Evolutionary conservation across 192 early-diverging fungal genomes (phyloP).

Genomic region (Podila minutissima): DNA sequence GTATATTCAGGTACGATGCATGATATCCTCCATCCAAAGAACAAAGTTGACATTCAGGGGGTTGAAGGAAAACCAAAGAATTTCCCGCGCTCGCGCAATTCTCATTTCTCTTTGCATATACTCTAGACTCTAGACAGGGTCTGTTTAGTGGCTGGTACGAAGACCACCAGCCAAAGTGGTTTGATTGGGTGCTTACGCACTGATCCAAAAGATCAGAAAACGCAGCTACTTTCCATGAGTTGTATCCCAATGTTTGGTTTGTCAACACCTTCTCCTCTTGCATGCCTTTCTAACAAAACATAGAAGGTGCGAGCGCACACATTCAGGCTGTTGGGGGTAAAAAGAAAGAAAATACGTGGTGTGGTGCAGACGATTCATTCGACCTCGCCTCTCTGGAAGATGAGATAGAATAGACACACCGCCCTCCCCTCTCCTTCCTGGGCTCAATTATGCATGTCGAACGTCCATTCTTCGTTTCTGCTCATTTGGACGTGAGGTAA

Average conservation of each 20-base stretch:
- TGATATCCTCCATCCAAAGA: neutral
- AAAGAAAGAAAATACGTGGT: no score
- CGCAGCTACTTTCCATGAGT: conserved; percentile 4
- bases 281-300: neutral
- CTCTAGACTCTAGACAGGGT: neutral
- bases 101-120: no score
- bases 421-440: neutral
- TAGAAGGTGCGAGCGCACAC: conserved; percentile 5
- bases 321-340: neutral
- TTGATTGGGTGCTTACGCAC: neutral
- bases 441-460: no score
- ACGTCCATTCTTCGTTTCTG: no score
- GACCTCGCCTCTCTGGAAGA: neutral
- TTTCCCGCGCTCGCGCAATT: neutral
- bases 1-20: neutral
- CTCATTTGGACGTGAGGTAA: no score
- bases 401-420: neutral
- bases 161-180: neutral
- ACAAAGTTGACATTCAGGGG: no score
- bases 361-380: no score
- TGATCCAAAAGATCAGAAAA: conserved; percentile 5
- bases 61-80: conserved; percentile 1
- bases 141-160: neutral
- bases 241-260: conserved; percentile 1
- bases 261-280: neutral